Percentiles rank a stretch among this genome's conserved stretches.
phyloP scores from a whole-genome alignment of 192 early-diverging fungal species.

The Gamsiella multidivaricata region DNA sequence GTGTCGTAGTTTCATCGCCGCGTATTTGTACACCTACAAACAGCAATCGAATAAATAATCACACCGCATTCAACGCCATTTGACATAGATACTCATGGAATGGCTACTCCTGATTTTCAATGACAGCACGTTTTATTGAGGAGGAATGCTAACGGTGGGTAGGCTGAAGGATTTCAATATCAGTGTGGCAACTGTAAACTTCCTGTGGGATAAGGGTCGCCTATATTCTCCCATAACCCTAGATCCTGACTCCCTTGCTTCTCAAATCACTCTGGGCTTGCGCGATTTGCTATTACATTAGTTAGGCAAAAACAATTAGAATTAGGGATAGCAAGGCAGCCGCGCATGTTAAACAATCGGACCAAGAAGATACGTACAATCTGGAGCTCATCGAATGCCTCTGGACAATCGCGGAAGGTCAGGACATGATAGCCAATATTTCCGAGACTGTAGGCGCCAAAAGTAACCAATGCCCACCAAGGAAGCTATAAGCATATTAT shows the following conservation, averaged over 20 bases:
- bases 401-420: slow-evolving; percentile 93
- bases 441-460: slow-evolving; percentile 91
- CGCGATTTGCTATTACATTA: slow-evolving; percentile 77
- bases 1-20: not conserved
- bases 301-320: not conserved
- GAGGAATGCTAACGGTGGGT: no score
- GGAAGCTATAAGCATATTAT: slow-evolving; percentile 66
- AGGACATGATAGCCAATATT: slow-evolving; percentile 88
- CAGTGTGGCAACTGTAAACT: no score
- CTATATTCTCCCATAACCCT: slow-evolving; percentile 8
- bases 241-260: slow-evolving; percentile 70
- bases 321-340: not conserved
- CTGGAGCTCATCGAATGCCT: slow-evolving; percentile 86
- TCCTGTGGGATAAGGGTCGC: no score
- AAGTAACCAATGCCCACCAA: slow-evolving; percentile 80
- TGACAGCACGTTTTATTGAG: no score
- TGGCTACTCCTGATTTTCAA: no score
- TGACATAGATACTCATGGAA: no score
- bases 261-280: slow-evolving; percentile 84
- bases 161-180: no score
- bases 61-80: not conserved
- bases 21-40: slow-evolving; percentile 5
- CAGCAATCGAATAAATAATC: slow-evolving; percentile 5
- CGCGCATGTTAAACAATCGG: not conserved
- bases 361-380: slow-evolving; percentile 59